phyloP scores from a whole-genome alignment of 2,329 filamentous ascomycete genomes.

The Fusarium beomiforme region DNA sequence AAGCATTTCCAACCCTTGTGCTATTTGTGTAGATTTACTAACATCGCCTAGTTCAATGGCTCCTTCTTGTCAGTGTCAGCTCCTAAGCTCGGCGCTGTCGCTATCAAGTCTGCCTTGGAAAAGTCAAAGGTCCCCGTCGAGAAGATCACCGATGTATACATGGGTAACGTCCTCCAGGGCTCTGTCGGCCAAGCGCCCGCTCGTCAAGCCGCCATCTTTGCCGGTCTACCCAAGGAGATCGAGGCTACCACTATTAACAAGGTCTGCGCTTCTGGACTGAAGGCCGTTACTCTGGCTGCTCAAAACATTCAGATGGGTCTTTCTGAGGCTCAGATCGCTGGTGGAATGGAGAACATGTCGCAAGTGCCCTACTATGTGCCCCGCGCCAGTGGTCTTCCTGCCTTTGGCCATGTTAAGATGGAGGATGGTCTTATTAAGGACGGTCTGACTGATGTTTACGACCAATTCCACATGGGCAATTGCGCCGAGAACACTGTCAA shows the following conservation, averaged over 20 bases:
- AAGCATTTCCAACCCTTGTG: background rate
- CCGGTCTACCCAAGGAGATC: conserved; percentile 80
- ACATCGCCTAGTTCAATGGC: conserved; percentile 82
- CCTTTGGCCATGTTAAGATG: conserved; percentile 87
- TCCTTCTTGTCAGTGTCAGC: conserved; percentile 85
- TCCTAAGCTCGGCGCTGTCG: conserved; percentile 87
- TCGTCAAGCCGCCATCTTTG: conserved; percentile 88
- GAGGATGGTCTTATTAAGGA: conserved; percentile 96
- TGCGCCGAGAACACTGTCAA: conserved; percentile 96
- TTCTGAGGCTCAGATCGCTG: conserved; percentile 87
- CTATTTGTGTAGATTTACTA: background rate
- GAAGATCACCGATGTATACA: conserved; percentile 92
- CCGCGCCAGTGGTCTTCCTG: conserved; percentile 80
- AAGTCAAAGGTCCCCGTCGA: conserved; percentile 85
- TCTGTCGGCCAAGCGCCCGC: conserved; percentile 90
- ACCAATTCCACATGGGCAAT: conserved; percentile 97
- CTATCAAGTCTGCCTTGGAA: conserved; percentile 89
- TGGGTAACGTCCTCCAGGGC: conserved; percentile 93
- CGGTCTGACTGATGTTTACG: conserved; percentile 95
- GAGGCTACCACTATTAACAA: conserved; percentile 98
- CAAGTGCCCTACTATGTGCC: conserved; percentile 90
- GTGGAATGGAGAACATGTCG: conserved; percentile 99
- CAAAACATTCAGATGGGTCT: conserved; percentile 95
- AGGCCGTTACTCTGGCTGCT: conserved; percentile 88
- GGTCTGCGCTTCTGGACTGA: conserved; percentile 94